Percentiles rank a stretch among this genome's conserved stretches.
Conservation (phyloP, 768 basidiomycete genomes). For the Cystofilobasidium macerans region DNA sequence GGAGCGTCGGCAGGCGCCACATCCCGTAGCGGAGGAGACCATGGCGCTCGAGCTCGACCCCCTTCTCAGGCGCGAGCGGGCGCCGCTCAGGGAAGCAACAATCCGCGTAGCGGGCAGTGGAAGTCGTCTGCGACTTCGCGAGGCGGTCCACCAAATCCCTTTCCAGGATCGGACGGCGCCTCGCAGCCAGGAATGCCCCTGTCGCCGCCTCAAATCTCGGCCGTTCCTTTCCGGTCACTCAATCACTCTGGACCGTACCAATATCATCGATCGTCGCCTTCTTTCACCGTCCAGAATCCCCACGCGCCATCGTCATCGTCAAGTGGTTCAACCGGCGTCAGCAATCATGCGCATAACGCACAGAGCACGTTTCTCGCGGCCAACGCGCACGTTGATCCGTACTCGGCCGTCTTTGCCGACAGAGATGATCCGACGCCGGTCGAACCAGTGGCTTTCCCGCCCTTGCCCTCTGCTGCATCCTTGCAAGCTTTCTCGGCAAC, state of each 20-base stretch:
- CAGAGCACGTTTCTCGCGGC: neutral
- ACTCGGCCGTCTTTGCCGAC: neutral
- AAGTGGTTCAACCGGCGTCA: too few relatives aligned
- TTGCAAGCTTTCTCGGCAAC: neutral
- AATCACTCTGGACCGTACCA: neutral
- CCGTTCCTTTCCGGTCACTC: neutral
- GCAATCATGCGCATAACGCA: neutral
- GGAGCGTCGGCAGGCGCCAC: neutral
- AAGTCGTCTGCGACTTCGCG: neutral
- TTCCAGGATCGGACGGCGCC: neutral
- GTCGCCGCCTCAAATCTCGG: neutral
- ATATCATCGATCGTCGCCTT: neutral
- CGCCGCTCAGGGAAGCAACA: neutral
- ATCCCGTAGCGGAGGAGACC: neutral
- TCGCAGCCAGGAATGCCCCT: neutral
- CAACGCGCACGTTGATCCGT: neutral
- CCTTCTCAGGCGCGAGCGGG: neutral
- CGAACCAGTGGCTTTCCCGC: neutral
- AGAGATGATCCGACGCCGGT: neutral
- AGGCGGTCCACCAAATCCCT: neutral
- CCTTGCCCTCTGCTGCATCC: neutral
- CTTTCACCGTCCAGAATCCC: neutral
- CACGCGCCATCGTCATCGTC: neutral
- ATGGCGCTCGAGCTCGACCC: neutral
- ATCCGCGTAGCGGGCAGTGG: neutral